Percentiles rank a stretch among this genome's conserved stretches.
Conservation (phyloP, 1,284 basidiomycete species). For the Tilletia horrida region DNA sequence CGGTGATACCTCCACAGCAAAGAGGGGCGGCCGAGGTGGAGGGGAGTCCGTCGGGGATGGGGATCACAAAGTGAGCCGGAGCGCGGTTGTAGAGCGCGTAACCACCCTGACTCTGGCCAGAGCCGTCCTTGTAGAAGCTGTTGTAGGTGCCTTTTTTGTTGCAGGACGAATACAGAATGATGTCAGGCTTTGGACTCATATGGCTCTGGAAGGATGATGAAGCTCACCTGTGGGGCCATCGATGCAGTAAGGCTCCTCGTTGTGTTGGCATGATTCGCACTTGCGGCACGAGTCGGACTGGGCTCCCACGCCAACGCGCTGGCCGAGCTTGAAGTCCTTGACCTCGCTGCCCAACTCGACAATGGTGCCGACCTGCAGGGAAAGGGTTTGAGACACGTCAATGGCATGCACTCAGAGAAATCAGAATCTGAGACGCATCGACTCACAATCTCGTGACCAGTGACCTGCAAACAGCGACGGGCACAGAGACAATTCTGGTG, state of each 20-base stretch:
- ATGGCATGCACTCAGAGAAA: too few relatives aligned
- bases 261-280: background rate
- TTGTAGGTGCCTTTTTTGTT: slow-evolving; percentile 5
- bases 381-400: too few relatives aligned
- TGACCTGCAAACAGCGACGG: background rate
- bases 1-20: slow-evolving; percentile 51
- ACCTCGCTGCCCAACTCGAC: slow-evolving; percentile 14
- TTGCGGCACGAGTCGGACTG: slow-evolving; percentile 15
- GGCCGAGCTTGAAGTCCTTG: slow-evolving; percentile 20
- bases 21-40: slow-evolving; percentile 45
- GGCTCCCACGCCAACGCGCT: slow-evolving; percentile 19
- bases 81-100: slow-evolving; percentile 45
- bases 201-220: background rate
- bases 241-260: slow-evolving; percentile 7
- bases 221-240: slow-evolving; percentile 5
- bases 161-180: background rate
- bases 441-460: slow-evolving; percentile 17
- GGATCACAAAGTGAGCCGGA: slow-evolving; percentile 45
- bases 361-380: background rate
- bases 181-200: background rate
- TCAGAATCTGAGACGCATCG: too few relatives aligned
- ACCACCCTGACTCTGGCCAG: slow-evolving; percentile 37
- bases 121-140: slow-evolving; percentile 20
- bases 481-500: background rate
- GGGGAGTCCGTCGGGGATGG: slow-evolving; percentile 46